Conservation (phyloP, 768 basidiomycete genomes). For the Pleurotus pulmonarius region DNA sequence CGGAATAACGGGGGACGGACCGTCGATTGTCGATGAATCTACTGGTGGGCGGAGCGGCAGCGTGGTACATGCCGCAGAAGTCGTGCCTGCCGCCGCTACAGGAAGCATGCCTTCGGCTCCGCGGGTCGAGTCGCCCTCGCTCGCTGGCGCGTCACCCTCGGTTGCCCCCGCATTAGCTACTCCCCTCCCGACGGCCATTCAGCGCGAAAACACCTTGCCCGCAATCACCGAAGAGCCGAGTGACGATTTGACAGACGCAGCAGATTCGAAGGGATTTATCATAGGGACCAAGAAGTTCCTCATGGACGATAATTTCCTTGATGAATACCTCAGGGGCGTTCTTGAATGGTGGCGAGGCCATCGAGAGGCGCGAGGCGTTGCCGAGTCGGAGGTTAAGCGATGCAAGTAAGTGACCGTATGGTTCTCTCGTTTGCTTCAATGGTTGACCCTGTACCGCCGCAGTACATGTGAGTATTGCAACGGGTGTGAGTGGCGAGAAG, state of each 20-base stretch:
- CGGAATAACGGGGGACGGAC: background rate
- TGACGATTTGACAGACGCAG: background rate
- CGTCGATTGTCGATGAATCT: background rate
- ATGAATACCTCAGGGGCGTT: constrained; percentile 47
- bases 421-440: background rate
- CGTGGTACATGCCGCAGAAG: background rate
- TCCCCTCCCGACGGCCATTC: background rate
- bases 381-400: constrained; percentile 49
- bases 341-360: constrained; percentile 76
- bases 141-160: background rate
- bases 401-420: constrained; percentile 53
- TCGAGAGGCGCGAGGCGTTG: constrained; percentile 69
- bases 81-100: background rate
- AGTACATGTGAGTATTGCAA: constrained; percentile 72
- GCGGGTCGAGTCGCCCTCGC: background rate
- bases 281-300: constrained; percentile 64
- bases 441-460: constrained; percentile 2
- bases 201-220: background rate
- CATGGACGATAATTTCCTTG: constrained; percentile 50
- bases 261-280: constrained; percentile 31
- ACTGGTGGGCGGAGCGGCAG: background rate
- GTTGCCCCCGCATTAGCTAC: background rate
- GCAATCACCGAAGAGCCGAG: background rate
- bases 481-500: constrained; percentile 80
- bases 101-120: background rate